Evolutionary conservation across 495 filamentous ascomycete species (phyloP), one percentile per base, ranked within the genome.

Genomic region (Elaphomyces granulatus): DNA sequence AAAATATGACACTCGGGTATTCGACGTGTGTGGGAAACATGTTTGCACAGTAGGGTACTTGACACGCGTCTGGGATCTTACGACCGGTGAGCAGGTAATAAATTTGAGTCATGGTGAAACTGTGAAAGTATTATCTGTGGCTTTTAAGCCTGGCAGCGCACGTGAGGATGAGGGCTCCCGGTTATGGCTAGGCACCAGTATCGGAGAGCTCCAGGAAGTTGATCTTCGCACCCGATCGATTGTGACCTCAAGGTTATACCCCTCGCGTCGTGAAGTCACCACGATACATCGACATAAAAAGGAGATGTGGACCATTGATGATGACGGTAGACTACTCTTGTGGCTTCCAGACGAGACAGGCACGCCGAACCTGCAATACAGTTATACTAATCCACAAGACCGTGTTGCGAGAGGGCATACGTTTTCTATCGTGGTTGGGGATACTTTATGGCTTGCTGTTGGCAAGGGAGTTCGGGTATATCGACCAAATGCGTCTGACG

Each of bases 231-330:
- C 72, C 3, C 78, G 84, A 44, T 74, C 68, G 18, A 66, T 94
- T 28, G 62, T 80, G 7, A 60, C 68, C 34, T 77, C 67, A 3
- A 80, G 78, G 44, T 56, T 71, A 8, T 81, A 85, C 14, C 90
- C 95, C 44, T 76, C 76, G 1, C 77, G 87, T 21, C 68, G 79
- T 35, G 84, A 94, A 49, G 73, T 98, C 41, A 74, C 87, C 42
- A 87, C 80, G 53, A 94, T 98, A 15, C 75, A 81, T 44, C 77
- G 88, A 36, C 78, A 87, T 58, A 78, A 75, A 43, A 83, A 85
- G 47, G 81, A 93, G 46, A 77, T 98, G 65, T 98, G 90, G 90
- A 86, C 87, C 2, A 49, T 96, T 10, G 92, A 96, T 59, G 87
- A 94, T 42, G 77, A 81, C 45, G 90, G 90, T 9, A 85, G 80